phyloP scores from a whole-genome alignment of 108 stramenopile species.

The Cyclotella distinguenda region DNA sequence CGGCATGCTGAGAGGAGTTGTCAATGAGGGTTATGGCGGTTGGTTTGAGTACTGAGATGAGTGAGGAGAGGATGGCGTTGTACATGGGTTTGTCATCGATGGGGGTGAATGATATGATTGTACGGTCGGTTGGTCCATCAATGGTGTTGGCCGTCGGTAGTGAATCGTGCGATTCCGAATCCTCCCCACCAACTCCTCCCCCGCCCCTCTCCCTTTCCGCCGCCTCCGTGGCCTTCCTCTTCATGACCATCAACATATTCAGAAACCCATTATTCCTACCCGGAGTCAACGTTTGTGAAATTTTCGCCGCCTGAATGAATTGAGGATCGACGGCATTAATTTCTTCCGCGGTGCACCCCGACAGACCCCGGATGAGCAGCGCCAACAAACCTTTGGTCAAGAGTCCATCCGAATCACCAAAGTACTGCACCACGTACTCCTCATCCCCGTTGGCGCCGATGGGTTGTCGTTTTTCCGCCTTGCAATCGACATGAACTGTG shows the following conservation, averaged over 20 bases:
- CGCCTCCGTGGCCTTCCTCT: constrained; percentile 67
- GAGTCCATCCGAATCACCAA: constrained; percentile 93
- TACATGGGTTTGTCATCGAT: constrained; percentile 71
- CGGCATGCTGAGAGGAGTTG: constrained; percentile 78
- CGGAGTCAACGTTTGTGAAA: constrained; percentile 88
- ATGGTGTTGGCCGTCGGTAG: constrained; percentile 1
- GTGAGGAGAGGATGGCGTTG: constrained; percentile 68
- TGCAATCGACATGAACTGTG: constrained; percentile 80
- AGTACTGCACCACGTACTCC: constrained; percentile 62
- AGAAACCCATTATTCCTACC: constrained; percentile 98
- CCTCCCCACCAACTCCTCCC: constrained; percentile 2
- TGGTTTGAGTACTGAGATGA: constrained; percentile 71
- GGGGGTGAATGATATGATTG: constrained; percentile 26
- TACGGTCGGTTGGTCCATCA: background rate
- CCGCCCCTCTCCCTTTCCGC: constrained; percentile 19
- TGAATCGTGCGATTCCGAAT: too few relatives aligned
- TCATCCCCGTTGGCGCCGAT: constrained; percentile 44
- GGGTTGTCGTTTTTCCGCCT: constrained; percentile 41
- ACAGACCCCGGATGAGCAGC: constrained; percentile 83
- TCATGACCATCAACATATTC: constrained; percentile 94
- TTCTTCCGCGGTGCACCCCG: constrained; percentile 69
- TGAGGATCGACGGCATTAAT: constrained; percentile 81
- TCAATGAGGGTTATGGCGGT: constrained; percentile 63
- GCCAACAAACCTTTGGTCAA: constrained; percentile 95
- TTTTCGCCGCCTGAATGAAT: constrained; percentile 87